phyloP scores from a whole-genome alignment of 345 rosid species.

The Stellera chamaejasme region DNA sequence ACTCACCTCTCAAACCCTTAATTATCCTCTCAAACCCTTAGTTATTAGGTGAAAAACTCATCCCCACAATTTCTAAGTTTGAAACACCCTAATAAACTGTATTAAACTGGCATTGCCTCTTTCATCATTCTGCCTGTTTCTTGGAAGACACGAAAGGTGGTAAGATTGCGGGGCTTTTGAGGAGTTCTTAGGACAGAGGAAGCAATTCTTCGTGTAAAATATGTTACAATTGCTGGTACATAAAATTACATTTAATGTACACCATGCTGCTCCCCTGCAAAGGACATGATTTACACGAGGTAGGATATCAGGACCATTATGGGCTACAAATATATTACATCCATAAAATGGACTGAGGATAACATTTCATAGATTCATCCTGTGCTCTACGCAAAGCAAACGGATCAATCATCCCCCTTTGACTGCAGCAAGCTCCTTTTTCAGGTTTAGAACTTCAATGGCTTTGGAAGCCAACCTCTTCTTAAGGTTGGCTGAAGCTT shows the following conservation, averaged over 20 bases:
- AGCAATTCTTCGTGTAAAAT: too few relatives aligned
- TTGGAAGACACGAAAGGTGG: too few relatives aligned
- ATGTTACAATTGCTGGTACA: too few relatives aligned
- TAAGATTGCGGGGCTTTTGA: too few relatives aligned
- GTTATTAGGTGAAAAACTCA: too few relatives aligned
- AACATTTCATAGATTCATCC: not conserved
- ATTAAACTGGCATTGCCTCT: too few relatives aligned
- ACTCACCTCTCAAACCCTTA: too few relatives aligned
- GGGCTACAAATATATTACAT: not conserved
- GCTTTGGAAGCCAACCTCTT: conserved; percentile 44
- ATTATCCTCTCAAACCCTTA: too few relatives aligned
- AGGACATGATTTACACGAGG: not conserved
- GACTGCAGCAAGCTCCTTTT: conserved; percentile 50
- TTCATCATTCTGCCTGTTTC: too few relatives aligned
- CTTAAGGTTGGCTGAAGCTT: conserved; percentile 61
- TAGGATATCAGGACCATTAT: not conserved
- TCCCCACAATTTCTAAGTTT: too few relatives aligned
- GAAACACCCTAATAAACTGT: too few relatives aligned
- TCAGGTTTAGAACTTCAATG: conserved; percentile 53
- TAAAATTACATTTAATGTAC: not conserved
- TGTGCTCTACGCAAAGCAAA: not conserved
- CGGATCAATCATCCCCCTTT: conserved; percentile 1
- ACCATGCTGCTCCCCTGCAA: not conserved
- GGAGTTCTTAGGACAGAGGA: too few relatives aligned
- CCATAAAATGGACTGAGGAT: not conserved